Base-by-base conservation (phyloP, 1,284 basidiomycete species). In the Baeospora myosura region DNA sequence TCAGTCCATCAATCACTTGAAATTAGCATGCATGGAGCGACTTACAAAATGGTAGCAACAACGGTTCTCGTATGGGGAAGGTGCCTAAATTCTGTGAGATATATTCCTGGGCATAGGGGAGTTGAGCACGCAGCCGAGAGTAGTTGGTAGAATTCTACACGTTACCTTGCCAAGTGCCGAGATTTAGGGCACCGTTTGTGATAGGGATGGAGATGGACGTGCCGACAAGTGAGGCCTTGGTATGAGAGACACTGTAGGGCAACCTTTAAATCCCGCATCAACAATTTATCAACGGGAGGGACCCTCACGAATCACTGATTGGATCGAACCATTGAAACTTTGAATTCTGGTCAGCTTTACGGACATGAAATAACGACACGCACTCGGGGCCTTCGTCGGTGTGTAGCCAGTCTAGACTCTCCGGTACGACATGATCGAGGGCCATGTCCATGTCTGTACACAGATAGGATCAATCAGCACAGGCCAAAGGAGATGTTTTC, bases 341-440 rank as follows among this genome's bases (percentile, higher is more conserved):
- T 38, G 29, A 41, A 38, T 28, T 40, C 25, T 44, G 20, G 41
- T 29, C 26, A 43, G 38, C 25, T 28, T 20, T 22, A 26, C 33
- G 25, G n/a, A n/a, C 18, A 40, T 14, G 41, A 22, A 21, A 30
- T 21, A 42, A 40, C 12, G 29, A 22, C 24, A 68, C 78, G 62
- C 58, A 91, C 89, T 93, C 89, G 26, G 82, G 86, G 21, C 89
- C 91, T 66, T 95, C 91, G 57, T 91, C 89, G 2, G 82, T 90
- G 62, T 96, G 93, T 38, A 71, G 66, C 92, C 92, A 96, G 14
- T 79, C 68, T n/a, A 95, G 66, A 17, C 61, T 73, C 59, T 96
- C 92, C 0, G 93, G 93, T 1, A 97, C 90, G 45, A 93, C 81
- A 22, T 66, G 74, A 63, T 96, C 93, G 12, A 96, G 66, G 25